Conservation (phyloP, 1,284 basidiomycete genomes). For the Cryptococcus wingfieldii region DNA sequence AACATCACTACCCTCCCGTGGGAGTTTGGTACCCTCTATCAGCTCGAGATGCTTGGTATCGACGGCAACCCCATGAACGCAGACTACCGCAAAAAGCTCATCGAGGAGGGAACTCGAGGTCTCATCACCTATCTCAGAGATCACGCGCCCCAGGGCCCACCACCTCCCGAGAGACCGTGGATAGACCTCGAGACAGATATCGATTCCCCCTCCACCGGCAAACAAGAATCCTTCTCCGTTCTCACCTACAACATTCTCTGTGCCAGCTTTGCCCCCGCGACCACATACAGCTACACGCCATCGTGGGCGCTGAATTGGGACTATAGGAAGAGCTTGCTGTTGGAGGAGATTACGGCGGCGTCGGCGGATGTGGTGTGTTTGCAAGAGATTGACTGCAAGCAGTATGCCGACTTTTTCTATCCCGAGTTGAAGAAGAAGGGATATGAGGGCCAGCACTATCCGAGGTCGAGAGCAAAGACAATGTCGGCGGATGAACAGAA, state of each 20-base stretch:
- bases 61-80: constrained; percentile 92
- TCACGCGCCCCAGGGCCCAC: constrained; percentile 71
- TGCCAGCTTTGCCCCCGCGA: constrained; percentile 82
- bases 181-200: constrained; percentile 68
- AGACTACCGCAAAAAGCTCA: constrained; percentile 70
- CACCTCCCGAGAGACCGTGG: constrained; percentile 82
- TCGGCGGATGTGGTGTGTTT: constrained; percentile 89
- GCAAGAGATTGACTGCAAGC: constrained; percentile 83
- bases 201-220: constrained; percentile 50
- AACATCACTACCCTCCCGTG: constrained; percentile 75
- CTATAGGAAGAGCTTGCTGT: constrained; percentile 85
- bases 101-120: constrained; percentile 86
- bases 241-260: constrained; percentile 95
- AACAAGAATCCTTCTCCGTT: constrained; percentile 66
- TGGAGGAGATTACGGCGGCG: constrained; percentile 79
- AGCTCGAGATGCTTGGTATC: constrained; percentile 87
- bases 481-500: constrained; percentile 85
- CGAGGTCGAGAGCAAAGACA: constrained; percentile 90
- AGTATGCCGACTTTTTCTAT: constrained; percentile 90
- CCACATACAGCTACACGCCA: constrained; percentile 94
- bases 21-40: constrained; percentile 86
- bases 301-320: constrained; percentile 94
- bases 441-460: constrained; percentile 89
- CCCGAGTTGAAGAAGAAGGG: constrained; percentile 70
- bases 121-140: constrained; percentile 61